Evolutionary conservation across 768 basidiomycete species (phyloP), one percentile per base, ranked within the genome.

Genomic region (Leccinum arenicola): DNA sequence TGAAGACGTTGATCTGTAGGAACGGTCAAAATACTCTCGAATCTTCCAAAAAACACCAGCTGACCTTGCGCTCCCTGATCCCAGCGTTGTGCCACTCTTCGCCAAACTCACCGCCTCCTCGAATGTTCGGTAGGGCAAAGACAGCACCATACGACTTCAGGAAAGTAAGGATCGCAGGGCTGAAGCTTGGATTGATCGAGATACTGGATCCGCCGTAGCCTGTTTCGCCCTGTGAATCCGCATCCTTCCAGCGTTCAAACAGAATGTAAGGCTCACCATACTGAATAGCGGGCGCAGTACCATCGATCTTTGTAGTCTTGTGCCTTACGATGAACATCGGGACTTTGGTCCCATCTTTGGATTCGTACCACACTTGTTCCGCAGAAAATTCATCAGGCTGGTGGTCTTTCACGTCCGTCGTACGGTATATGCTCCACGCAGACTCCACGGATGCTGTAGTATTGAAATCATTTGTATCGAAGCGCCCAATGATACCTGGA

Each of bases 261-360:
- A 25, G 27, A 8, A 36, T 12, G 11, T 1, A 5, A 36, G 27
- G 58, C 75, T 64, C 58, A 86, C 89, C 91, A 58, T 91, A 93
- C 69, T 91, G 89, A 31, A 92, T 76, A 0, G 83, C 87, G 15
- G 91, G 84, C 1, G 90, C 89, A 0, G 85, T 87, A 15, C 91
- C 91, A 60, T 93, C 88, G 45, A 83, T 77, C 60, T 80, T 75
- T 3, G 87, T 89, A 38, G 78, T 80, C 70, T 87, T 87, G 68
- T 89, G 89, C 50, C 85, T 81, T 21, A 92, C 88, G 61, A 94
- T 80, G 67, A 92, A 93, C 91, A 94, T 93, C 2, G 92, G 92
- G 36, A 94, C 77, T 55, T 79, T 81, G 6, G 89, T 92, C 2
- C 89, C 89, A 66, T 93, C 92, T 70, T 87, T 89, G 72, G 85